Conservation (phyloP, 2,329 filamentous ascomycete genomes). For the Monilinia fructicola region DNA sequence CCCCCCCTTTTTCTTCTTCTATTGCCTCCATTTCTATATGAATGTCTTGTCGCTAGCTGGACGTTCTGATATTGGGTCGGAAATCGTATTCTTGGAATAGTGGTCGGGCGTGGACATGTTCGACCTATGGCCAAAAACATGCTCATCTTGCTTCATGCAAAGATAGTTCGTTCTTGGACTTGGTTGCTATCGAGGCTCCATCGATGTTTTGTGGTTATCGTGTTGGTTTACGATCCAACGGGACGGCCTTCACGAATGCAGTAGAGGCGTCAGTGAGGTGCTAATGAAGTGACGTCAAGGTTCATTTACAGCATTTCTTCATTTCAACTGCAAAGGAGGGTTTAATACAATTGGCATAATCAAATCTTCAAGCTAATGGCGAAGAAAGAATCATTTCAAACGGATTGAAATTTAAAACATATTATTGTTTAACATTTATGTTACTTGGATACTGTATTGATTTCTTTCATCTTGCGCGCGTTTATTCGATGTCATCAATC, state of each 20-base stretch:
- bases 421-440: not conserved
- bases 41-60: conserved; percentile 24
- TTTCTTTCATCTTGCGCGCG: not conserved
- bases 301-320: conserved; percentile 6
- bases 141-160: conserved; percentile 45
- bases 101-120: conserved; percentile 44
- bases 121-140: conserved; percentile 47
- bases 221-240: not conserved
- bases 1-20: not conserved
- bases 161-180: not conserved
- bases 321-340: not conserved
- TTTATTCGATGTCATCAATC: conserved; percentile 15
- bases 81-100: conserved; percentile 39
- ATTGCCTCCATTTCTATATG: conserved; percentile 24
- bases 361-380: not conserved
- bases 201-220: conserved; percentile 22
- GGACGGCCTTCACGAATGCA: not conserved
- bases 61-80: conserved; percentile 31
- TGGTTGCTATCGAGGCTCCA: conserved; percentile 35
- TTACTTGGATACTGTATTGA: no score
- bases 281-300: conserved; percentile 19
- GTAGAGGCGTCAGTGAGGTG: conserved; percentile 10
- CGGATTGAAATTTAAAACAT: not conserved
- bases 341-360: not conserved
- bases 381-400: not conserved